phyloP scores from a whole-genome alignment of 1,284 basidiomycete genomes.

The Cryptococcus sp. region DNA sequence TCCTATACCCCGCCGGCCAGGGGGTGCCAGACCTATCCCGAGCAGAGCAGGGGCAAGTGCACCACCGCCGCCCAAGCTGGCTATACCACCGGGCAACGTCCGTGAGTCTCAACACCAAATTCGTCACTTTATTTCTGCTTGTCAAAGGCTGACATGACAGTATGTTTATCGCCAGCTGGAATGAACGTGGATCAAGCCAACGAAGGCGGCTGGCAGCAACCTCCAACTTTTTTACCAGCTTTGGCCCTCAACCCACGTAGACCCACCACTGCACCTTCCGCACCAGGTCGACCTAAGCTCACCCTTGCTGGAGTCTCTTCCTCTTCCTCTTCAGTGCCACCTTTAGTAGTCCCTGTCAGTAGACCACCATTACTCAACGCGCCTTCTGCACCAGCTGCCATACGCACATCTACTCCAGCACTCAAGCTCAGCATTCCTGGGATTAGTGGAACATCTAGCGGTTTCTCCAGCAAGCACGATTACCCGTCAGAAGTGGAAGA shows the following conservation, averaged over 20 bases:
- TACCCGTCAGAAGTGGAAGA: slow-evolving; percentile 31
- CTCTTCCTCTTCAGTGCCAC: slow-evolving; percentile 16
- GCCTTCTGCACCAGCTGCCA: slow-evolving; percentile 11
- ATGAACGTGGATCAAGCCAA: slow-evolving; percentile 48
- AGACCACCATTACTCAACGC: slow-evolving; percentile 31
- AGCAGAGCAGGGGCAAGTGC: slow-evolving; percentile 1
- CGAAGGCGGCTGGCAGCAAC: slow-evolving; percentile 47
- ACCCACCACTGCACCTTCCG: slow-evolving; percentile 19
- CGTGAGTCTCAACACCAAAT: slow-evolving; percentile 37
- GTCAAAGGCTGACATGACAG: background rate
- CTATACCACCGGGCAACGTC: slow-evolving; percentile 50
- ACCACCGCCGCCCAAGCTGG: slow-evolving; percentile 36
- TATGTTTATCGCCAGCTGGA: slow-evolving; percentile 36
- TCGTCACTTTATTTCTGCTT: background rate
- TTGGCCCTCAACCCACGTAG: slow-evolving; percentile 31
- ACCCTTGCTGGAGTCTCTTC: slow-evolving; percentile 26
- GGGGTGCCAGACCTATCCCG: slow-evolving; percentile 36
- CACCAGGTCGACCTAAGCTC: slow-evolving; percentile 38
- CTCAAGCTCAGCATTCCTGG: slow-evolving; percentile 46
- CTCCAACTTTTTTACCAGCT: slow-evolving; percentile 31
- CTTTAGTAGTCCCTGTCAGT: slow-evolving; percentile 4
- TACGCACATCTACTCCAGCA: slow-evolving; percentile 26
- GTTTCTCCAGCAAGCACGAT: slow-evolving; percentile 18
- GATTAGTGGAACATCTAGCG: slow-evolving; percentile 12
- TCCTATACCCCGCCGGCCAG: slow-evolving; percentile 21